phyloP scores from a whole-genome alignment of 306 rosid genomes.

The Fragaria iinumae region DNA sequence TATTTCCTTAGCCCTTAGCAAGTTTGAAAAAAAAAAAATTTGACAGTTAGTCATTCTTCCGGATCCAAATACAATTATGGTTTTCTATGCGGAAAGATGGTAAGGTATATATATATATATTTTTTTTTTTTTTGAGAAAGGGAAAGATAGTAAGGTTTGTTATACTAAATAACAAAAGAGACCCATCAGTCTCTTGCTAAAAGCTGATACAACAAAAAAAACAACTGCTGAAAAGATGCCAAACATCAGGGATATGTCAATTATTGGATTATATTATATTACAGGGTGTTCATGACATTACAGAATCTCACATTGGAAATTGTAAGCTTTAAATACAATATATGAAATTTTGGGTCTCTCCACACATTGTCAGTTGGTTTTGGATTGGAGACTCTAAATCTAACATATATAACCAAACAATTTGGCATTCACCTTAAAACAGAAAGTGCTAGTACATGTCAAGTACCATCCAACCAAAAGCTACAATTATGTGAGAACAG shows the following conservation, averaged over 20 bases:
- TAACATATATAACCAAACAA: neutral
- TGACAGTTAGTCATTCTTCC: neutral
- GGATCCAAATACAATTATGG: neutral
- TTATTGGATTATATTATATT: neutral
- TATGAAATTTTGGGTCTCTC: neutral
- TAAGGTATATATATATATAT: neutral
- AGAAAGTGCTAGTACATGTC: neutral
- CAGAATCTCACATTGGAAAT: neutral
- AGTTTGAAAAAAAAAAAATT: neutral
- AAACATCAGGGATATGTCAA: neutral
- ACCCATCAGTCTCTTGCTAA: neutral
- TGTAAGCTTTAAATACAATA: neutral
- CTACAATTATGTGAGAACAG: neutral
- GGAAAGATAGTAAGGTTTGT: neutral
- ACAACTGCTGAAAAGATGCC: neutral
- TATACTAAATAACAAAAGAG: neutral
- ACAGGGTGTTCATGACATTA: neutral
- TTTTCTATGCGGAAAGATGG: neutral
- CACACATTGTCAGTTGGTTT: neutral
- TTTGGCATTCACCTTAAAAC: neutral
- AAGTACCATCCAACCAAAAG: neutral
- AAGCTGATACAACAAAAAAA: neutral
- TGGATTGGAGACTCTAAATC: neutral
- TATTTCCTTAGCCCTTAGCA: neutral
- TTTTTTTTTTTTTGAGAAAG: no score